Evolutionary conservation across 2,329 filamentous ascomycete genomes (phyloP).

Genomic region (Aspergillus proliferans): DNA sequence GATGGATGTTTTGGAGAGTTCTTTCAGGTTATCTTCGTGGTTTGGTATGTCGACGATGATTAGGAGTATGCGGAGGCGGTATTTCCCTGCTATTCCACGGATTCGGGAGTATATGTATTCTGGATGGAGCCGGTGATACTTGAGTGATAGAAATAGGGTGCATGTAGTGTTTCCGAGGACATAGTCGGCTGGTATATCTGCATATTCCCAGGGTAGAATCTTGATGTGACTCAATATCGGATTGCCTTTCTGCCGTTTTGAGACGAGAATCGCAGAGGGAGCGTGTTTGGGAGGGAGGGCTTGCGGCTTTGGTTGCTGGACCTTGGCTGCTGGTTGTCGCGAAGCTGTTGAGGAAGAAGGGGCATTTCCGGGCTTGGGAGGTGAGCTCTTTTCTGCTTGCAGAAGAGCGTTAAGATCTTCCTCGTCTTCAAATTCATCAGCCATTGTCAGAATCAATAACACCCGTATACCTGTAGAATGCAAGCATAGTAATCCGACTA

Average conservation of each 20-base stretch:
- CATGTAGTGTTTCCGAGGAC: constrained; percentile 81
- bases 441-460: constrained; percentile 24
- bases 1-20: constrained; percentile 84
- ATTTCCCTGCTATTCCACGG: constrained; percentile 73
- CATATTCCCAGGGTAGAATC: constrained; percentile 89
- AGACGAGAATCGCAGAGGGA: constrained; percentile 79
- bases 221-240: constrained; percentile 79
- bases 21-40: constrained; percentile 82
- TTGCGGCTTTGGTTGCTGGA: constrained; percentile 85
- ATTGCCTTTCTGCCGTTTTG: constrained; percentile 88
- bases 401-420: constrained; percentile 37
- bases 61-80: constrained; percentile 77
- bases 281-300: constrained; percentile 61
- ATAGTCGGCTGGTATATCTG: constrained; percentile 93
- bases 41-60: constrained; percentile 93
- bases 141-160: constrained; percentile 85
- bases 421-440: constrained; percentile 45
- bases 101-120: constrained; percentile 98
- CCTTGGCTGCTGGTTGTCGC: constrained; percentile 42
- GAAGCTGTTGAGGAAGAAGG: constrained; percentile 35
- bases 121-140: constrained; percentile 94
- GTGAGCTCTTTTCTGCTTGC: constrained; percentile 22
- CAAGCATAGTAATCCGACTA: not conserved
- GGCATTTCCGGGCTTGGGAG: constrained; percentile 45
- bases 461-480: not conserved